Conservation (phyloP, 805 yeast genomes). For the Wickerhamiella brachini region DNA sequence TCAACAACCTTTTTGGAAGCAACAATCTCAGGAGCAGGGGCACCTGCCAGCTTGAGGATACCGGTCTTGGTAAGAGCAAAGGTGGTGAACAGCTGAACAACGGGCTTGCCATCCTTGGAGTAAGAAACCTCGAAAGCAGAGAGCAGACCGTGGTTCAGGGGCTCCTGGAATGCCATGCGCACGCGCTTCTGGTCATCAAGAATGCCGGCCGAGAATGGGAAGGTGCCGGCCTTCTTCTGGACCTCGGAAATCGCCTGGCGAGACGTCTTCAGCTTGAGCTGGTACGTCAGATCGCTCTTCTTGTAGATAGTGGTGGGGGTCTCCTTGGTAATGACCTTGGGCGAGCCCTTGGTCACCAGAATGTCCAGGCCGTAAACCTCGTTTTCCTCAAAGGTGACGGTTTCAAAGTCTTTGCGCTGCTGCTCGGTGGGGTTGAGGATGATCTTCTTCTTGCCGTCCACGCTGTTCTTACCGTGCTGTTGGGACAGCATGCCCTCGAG, state of each 20-base stretch:
- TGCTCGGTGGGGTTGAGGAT: constrained; percentile 60
- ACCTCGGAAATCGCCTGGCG: constrained; percentile 52
- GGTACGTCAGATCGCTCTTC: constrained; percentile 49
- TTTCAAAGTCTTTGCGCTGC: constrained; percentile 49
- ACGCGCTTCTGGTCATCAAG: constrained; percentile 58
- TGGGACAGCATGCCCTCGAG: constrained; percentile 68
- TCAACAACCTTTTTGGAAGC: constrained; percentile 39
- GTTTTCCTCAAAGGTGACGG: constrained; percentile 54
- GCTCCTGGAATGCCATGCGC: constrained; percentile 62
- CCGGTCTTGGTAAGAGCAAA: constrained; percentile 65
- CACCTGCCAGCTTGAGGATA: constrained; percentile 45
- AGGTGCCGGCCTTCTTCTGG: constrained; percentile 49
- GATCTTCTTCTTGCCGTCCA: constrained; percentile 64
- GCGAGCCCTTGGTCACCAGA: constrained; percentile 42
- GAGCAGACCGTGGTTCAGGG: constrained; percentile 51
- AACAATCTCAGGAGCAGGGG: constrained; percentile 35
- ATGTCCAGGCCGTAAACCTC: constrained; percentile 71
- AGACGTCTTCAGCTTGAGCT: constrained; percentile 58
- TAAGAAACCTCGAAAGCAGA: constrained; percentile 54
- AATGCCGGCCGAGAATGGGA: constrained; percentile 56
- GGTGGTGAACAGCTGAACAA: constrained; percentile 65
- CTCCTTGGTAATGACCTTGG: constrained; percentile 48
- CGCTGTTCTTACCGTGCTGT: constrained; percentile 50
- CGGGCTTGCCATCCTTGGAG: constrained; percentile 50
- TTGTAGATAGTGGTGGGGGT: constrained; percentile 58